Conservation (phyloP, 2,329 filamentous ascomycete species). For the Calonectria pseudoreteaudii region DNA sequence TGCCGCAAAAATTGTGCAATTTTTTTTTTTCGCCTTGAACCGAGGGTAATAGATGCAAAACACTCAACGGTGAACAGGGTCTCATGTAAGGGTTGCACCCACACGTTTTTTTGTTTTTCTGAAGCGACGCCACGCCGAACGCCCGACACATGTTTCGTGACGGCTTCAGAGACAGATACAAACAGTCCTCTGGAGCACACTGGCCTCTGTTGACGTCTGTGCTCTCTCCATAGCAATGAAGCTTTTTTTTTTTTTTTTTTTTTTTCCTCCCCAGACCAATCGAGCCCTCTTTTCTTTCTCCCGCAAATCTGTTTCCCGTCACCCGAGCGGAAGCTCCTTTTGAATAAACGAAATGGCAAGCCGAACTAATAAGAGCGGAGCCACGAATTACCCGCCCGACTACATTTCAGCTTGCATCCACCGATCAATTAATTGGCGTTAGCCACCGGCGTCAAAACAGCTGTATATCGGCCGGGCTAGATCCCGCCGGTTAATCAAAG, state of each 20-base stretch:
- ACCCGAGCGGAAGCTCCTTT: background rate
- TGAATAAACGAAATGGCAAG: background rate
- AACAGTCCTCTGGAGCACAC: background rate
- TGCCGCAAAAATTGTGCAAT: background rate
- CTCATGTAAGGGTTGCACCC: background rate
- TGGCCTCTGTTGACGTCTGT: background rate
- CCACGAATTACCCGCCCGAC: background rate
- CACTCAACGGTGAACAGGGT: conserved; percentile 20
- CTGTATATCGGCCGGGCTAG: background rate
- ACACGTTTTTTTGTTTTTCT: conserved; percentile 1
- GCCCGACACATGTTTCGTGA: background rate
- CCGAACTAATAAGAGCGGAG: background rate
- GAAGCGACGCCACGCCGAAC: conserved; percentile 1
- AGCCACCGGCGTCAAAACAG: conserved; percentile 6
- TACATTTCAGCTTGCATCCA: conserved; percentile 1
- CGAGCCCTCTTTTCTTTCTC: background rate
- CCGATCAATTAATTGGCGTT: conserved; percentile 2
- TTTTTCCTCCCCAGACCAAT: background rate
- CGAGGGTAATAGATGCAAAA: background rate
- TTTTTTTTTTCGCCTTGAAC: background rate
- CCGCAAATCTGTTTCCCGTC: background rate
- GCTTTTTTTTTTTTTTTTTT: too few relatives aligned
- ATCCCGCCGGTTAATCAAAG: conserved; percentile 9
- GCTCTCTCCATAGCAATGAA: background rate
- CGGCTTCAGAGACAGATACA: background rate